Evolutionary conservation across 2,329 filamentous ascomycete species (phyloP).

Genomic region (Claviceps fusiformis): DNA sequence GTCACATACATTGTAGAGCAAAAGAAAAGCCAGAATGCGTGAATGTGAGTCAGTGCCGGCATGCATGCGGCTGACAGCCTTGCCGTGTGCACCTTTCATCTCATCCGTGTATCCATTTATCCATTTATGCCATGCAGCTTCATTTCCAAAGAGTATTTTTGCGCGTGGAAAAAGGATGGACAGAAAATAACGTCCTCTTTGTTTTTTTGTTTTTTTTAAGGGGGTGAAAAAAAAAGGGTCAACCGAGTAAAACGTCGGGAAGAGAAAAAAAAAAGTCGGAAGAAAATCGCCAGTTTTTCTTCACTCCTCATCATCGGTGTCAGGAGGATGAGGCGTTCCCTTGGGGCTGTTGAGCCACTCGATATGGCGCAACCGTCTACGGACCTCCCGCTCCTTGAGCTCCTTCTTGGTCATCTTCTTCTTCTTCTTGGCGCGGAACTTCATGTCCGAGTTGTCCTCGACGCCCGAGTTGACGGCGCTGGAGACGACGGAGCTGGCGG

Average conservation of each 20-base stretch:
- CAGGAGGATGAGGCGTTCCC: slow-evolving; percentile 63
- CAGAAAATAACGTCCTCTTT: too few species aligned
- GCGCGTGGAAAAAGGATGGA: too few species aligned
- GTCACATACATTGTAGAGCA: too few species aligned
- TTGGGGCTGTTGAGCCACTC: slow-evolving; percentile 75
- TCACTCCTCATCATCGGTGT: slow-evolving; percentile 60
- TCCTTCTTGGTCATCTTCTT: slow-evolving; percentile 98
- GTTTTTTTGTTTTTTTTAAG: too few species aligned
- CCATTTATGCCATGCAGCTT: not conserved
- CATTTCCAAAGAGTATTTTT: too few species aligned
- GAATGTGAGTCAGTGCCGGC: too few species aligned
- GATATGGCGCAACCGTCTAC: slow-evolving; percentile 75
- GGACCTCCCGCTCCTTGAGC: slow-evolving; percentile 80
- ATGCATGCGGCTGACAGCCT: not conserved
- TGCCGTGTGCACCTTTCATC: not conserved
- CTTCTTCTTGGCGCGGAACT: slow-evolving; percentile 87
- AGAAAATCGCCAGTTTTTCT: too few species aligned
- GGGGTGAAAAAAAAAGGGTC: too few species aligned
- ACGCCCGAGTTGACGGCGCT: slow-evolving; percentile 42
- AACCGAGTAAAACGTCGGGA: too few species aligned
- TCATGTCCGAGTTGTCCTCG: slow-evolving; percentile 68
- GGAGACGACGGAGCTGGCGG: slow-evolving; percentile 45
- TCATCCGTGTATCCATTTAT: not conserved
- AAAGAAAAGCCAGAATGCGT: not conserved
- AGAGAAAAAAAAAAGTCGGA: not conserved